Conservation (phyloP, 139 green algal species). For the Axilococcus clingmanii region DNA sequence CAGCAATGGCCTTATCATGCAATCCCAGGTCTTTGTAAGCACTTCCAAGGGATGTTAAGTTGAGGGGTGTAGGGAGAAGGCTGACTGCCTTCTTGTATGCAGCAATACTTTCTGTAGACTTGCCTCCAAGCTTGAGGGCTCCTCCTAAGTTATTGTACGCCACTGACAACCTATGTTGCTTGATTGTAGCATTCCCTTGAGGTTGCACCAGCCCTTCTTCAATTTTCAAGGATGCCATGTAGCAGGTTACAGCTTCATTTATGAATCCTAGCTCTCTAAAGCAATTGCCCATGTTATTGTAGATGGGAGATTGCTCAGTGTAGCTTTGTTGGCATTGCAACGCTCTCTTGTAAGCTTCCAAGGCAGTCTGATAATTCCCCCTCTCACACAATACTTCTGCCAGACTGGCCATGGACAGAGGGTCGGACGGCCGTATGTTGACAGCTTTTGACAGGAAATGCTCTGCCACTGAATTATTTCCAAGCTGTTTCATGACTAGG, state of each 20-base stretch:
- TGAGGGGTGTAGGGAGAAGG: conserved; percentile 58
- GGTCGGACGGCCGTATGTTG: conserved; percentile 45
- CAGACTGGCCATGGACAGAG: conserved; percentile 60
- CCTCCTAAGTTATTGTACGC: conserved; percentile 78
- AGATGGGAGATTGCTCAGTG: conserved; percentile 63
- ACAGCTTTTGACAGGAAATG: conserved; percentile 46
- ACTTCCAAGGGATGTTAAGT: conserved; percentile 60
- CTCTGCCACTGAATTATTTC: conserved; percentile 43
- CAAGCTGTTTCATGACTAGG: conserved; percentile 54
- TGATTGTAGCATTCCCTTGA: background rate
- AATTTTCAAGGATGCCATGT: conserved; percentile 64
- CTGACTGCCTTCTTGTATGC: conserved; percentile 72
- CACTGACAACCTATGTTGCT: conserved; percentile 50
- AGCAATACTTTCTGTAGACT: conserved; percentile 59
- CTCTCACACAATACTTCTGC: conserved; percentile 60
- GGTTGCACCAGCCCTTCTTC: conserved; percentile 2
- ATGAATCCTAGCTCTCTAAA: conserved; percentile 46
- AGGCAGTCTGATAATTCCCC: conserved; percentile 52
- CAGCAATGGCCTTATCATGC: conserved; percentile 59
- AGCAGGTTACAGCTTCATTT: conserved; percentile 63
- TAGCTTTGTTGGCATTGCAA: conserved; percentile 57
- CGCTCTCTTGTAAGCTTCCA: conserved; percentile 55
- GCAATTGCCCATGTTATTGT: conserved; percentile 81
- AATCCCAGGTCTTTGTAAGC: conserved; percentile 66
- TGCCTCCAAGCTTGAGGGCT: conserved; percentile 47